Base-by-base conservation (phyloP, 805 yeast species). In the Maudiozyma bulderi region DNA sequence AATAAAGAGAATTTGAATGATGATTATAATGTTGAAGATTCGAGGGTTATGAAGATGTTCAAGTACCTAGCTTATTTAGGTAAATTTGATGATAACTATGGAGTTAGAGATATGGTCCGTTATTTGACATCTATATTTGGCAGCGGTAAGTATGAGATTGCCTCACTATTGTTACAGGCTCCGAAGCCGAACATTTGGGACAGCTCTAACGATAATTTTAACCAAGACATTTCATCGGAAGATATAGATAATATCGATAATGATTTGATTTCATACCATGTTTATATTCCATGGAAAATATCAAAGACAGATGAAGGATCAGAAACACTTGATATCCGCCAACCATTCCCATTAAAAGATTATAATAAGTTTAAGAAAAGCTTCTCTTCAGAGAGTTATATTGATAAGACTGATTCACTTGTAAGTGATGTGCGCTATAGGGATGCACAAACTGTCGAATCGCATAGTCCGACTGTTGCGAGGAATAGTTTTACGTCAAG, bases 81-180 rank as follows among this genome's bases (percentile, higher is more conserved):
- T 10, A 80, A 82, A 53, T 86, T 81, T 61, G 99, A 93, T 62
- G 71, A 74, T 6, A 76, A 78, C 3, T 79, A 80, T 56, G 96
- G 87, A 60, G 77, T 86, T 1, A 74, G 98, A 51, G 98, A 93
- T 61, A 74, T 91, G 51, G 88, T 96, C 0, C 73, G 99, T 55
- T 73, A 83, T 68, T 71, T 87, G 31, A 70, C 77, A 28, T 76
- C 87, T 0, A 67, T 91, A 3, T 69, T 88, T 44, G 74, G 73
- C 4, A 60, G 73, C 1, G 71, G 71, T 42, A 69, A 79, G 47
- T 73, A 74, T 26, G 81, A 83, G 51, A 69, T 87, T 53, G 90
- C 90, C 0, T 72, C 81, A 2, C 70, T 87, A 35, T 70, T 88
- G 44, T 68, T 87, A 28, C 91, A 85, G 57, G 90, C 86, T 0